A percentile compares a stretch with the other conserved stretches of the same genome.
Evolutionary conservation across 2,329 filamentous ascomycete genomes (phyloP).

Genomic region (Blastomyces parvus): DNA sequence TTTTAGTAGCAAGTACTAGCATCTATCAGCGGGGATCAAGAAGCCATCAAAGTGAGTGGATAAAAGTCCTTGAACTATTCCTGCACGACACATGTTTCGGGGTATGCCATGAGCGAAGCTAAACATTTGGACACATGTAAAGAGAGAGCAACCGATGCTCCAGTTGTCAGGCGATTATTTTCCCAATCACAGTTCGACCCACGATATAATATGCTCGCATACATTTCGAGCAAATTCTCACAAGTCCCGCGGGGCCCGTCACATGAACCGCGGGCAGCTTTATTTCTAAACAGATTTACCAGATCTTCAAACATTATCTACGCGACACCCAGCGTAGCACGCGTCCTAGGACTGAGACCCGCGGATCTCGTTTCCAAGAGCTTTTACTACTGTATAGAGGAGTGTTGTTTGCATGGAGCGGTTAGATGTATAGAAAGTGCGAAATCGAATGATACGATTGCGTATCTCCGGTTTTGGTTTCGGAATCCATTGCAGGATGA

Average conservation of each 20-base stretch:
- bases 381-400: constrained; percentile 79
- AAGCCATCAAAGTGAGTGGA: constrained; percentile 61
- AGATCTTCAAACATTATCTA: constrained; percentile 78
- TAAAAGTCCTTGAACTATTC: neutral
- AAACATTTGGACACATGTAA: constrained; percentile 3
- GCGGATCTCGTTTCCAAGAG: constrained; percentile 63
- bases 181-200: constrained; percentile 73
- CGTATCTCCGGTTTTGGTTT: constrained; percentile 79
- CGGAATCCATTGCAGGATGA: constrained; percentile 56
- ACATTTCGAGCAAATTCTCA: constrained; percentile 69
- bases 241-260: constrained; percentile 44
- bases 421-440: constrained; percentile 72
- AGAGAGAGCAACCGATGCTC: constrained; percentile 70
- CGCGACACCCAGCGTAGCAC: constrained; percentile 63
- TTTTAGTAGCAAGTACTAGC: constrained; percentile 74
- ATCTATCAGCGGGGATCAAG: constrained; percentile 60
- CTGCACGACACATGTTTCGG: neutral
- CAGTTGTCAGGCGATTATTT: constrained; percentile 68
- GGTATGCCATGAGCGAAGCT: neutral
- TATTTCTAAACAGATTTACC: constrained; percentile 81
- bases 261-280: constrained; percentile 70
- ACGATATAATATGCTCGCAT: constrained; percentile 81
- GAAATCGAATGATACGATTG: constrained; percentile 84
- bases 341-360: constrained; percentile 64
- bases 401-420: constrained; percentile 65